Conservation (phyloP, 2,329 filamentous ascomycete genomes). For the Venturia carpophila region DNA sequence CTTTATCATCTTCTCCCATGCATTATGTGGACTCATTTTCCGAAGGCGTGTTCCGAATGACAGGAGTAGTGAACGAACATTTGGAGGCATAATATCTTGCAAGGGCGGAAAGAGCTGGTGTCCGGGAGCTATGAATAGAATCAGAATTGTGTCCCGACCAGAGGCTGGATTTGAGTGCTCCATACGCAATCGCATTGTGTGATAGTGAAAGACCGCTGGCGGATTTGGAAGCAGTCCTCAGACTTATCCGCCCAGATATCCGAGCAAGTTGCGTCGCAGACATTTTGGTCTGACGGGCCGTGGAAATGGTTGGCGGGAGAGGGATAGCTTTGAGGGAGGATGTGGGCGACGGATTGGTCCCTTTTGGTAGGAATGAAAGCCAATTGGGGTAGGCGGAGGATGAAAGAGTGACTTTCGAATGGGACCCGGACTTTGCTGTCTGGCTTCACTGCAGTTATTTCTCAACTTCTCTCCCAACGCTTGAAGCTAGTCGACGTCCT, state of each 20-base stretch:
- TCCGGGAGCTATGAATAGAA: conserved; percentile 30
- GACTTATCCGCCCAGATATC: conserved; percentile 10
- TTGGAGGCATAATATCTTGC: conserved; percentile 62
- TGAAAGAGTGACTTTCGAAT: conserved; percentile 6
- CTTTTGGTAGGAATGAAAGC: background rate
- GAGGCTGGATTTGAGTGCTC: background rate
- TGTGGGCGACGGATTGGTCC: background rate
- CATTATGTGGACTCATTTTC: background rate
- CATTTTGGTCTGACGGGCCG: conserved; percentile 15
- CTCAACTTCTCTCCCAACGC: conserved; percentile 2
- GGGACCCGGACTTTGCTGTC: background rate
- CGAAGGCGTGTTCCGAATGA: background rate
- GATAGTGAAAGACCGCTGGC: background rate
- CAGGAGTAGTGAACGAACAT: conserved; percentile 40
- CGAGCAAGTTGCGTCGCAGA: conserved; percentile 12
- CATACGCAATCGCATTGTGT: conserved; percentile 16
- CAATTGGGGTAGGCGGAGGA: background rate
- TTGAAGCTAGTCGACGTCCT: background rate
- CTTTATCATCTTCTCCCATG: conserved; percentile 5
- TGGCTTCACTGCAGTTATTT: background rate
- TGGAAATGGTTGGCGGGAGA: conserved; percentile 6
- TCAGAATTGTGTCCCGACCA: background rate
- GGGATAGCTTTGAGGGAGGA: background rate
- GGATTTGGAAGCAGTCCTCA: conserved; percentile 12
- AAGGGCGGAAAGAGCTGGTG: conserved; percentile 51